Conservation (phyloP, 805 yeast genomes). For the Candida koratica region DNA sequence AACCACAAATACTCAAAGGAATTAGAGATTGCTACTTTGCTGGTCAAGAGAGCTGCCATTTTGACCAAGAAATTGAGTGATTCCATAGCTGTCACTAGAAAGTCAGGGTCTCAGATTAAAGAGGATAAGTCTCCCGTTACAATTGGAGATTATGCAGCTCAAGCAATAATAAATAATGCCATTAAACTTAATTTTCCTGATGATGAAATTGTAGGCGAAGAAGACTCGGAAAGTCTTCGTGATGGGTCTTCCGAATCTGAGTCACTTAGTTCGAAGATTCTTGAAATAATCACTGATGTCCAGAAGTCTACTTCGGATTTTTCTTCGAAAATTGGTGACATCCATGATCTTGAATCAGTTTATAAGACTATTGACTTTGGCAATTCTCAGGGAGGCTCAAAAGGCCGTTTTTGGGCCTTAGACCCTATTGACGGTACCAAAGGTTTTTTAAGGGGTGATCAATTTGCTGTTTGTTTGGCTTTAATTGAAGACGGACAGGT, state of each 20-base stretch:
- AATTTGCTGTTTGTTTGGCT: conserved; percentile 93
- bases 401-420: conserved; percentile 90
- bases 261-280: conserved; percentile 50
- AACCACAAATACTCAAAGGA: conserved; percentile 52
- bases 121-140: conserved; percentile 94
- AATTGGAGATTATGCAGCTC: conserved; percentile 93
- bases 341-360: conserved; percentile 46
- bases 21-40: conserved; percentile 75
- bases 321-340: conserved; percentile 34
- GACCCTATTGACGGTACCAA: conserved; percentile 98
- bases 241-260: conserved; percentile 37
- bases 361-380: conserved; percentile 74
- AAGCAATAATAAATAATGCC: conserved; percentile 85
- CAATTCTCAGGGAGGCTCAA: conserved; percentile 68
- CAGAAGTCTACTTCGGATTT: conserved; percentile 42
- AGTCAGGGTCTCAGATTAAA: conserved; percentile 65
- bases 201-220: conserved; percentile 93
- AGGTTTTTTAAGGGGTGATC: conserved; percentile 94
- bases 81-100: conserved; percentile 42
- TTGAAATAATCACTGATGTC: conserved; percentile 53
- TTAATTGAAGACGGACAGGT: conserved; percentile 82
- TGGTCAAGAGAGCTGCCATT: conserved; percentile 82
- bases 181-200: conserved; percentile 72
- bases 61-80: conserved; percentile 67
- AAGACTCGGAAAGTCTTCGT: conserved; percentile 68